Evolutionary conservation across 2,329 filamentous ascomycete species (phyloP).

Genomic region (Cercospora beticola): DNA sequence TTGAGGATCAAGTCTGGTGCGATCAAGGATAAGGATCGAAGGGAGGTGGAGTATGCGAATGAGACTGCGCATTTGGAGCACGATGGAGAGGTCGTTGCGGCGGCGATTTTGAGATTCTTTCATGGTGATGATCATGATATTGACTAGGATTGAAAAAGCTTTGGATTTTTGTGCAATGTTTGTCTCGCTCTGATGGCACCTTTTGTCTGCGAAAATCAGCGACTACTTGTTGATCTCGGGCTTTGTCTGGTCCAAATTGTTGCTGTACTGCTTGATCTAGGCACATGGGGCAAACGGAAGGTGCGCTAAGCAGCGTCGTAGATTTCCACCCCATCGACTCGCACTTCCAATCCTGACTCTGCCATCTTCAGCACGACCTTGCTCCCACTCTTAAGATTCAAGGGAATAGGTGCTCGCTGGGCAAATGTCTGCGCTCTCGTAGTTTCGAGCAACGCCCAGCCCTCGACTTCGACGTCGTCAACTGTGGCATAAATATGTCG

Average conservation of each 20-base stretch:
- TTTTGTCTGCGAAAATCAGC: neutral
- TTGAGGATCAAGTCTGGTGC: slow-evolving; percentile 46
- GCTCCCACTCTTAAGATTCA: slow-evolving; percentile 22
- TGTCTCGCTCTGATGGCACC: neutral
- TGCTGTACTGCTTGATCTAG: neutral
- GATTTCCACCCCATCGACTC: slow-evolving; percentile 28
- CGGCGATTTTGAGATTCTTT: slow-evolving; percentile 49
- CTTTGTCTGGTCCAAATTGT: neutral
- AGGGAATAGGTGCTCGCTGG: slow-evolving; percentile 27
- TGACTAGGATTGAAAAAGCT: slow-evolving; percentile 10
- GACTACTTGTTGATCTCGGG: neutral
- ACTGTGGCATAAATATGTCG: slow-evolving; percentile 26
- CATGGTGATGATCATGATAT: slow-evolving; percentile 50
- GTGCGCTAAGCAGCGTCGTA: slow-evolving; percentile 19
- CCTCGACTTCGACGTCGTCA: slow-evolving; percentile 20
- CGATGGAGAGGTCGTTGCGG: slow-evolving; percentile 43
- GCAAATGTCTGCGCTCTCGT: slow-evolving; percentile 25
- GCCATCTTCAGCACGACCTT: slow-evolving; percentile 26
- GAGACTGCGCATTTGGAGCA: slow-evolving; percentile 44
- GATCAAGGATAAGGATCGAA: slow-evolving; percentile 40
- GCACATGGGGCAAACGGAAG: neutral
- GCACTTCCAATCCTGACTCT: slow-evolving; percentile 24
- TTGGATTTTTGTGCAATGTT: neutral
- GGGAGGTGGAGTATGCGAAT: slow-evolving; percentile 41
- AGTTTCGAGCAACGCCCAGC: slow-evolving; percentile 28